Evolutionary conservation across 2,329 filamentous ascomycete species (phyloP).

Genomic region (Chalara sp.): DNA sequence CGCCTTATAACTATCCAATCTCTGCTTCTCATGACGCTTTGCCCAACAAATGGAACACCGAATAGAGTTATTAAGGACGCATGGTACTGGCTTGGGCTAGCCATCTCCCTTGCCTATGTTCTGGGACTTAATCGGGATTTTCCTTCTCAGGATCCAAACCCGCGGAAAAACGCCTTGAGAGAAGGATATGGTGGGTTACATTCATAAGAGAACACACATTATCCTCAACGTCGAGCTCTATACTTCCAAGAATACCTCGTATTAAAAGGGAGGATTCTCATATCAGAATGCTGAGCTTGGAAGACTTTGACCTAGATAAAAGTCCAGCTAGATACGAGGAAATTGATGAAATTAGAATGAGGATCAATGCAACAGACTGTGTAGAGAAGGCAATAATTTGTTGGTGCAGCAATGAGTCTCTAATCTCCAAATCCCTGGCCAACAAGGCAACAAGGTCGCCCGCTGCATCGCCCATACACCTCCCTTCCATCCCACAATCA

Average conservation of each 20-base stretch:
- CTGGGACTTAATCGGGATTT: conserved; percentile 54
- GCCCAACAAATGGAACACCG: conserved; percentile 29
- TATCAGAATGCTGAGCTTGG: conserved; percentile 5
- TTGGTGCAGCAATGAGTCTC: conserved; percentile 1
- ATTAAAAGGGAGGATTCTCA: conserved; percentile 7
- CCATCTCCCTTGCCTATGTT: conserved; percentile 44
- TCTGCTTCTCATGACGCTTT: conserved; percentile 15
- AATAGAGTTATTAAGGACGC: background rate
- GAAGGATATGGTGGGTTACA: conserved; percentile 93
- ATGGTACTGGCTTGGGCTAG: conserved; percentile 37
- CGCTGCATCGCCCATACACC: too few species aligned
- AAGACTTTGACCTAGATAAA: conserved; percentile 10
- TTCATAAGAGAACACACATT: conserved; percentile 89
- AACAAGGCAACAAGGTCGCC: too few species aligned
- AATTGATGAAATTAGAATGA: conserved; percentile 1
- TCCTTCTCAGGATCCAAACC: conserved; percentile 57
- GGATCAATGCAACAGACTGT: conserved; percentile 1
- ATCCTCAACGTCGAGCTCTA: conserved; percentile 44
- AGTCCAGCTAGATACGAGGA: background rate
- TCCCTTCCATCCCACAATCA: too few species aligned
- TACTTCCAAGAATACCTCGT: background rate
- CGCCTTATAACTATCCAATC: conserved; percentile 13
- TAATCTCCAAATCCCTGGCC: background rate
- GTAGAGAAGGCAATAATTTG: conserved; percentile 9
- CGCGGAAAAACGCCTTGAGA: conserved; percentile 72